Evolutionary conservation across 805 yeast genomes (phyloP), one percentile per base, ranked within the genome.

Genomic region (Candida qinlingensis): DNA sequence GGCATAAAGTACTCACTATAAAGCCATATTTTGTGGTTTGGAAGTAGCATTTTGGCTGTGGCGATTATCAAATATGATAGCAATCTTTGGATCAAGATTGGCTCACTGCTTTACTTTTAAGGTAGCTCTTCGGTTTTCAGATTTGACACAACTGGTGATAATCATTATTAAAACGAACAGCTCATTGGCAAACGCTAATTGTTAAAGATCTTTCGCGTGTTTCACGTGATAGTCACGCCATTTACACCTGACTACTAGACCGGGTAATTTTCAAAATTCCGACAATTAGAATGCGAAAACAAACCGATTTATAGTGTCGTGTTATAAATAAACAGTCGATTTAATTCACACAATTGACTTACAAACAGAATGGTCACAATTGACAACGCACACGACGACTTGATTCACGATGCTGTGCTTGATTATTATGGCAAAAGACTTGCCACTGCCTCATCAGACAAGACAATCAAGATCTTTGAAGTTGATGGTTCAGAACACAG

Each of bases 391-490:
- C 97, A 91, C 67, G 89, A 86, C 55, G 97, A 90, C 68, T 72
- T 89, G 62, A 88, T 90, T 61, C 99, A 94, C 68, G 99, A 94
- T 64, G 99, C 98, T 13, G 96, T 88, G 46, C 78, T 94, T 62
- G 99, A 94, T 67, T 94, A 92, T 74, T 94, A 94, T 65, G 99
- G 99, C 29, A 90, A 89, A 66, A 78, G 96, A 55, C 75, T 94
- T 51, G 99, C 99, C 45, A 92, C 98, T 3, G 89, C 96, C 63
- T 90, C 97, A 4, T 87, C 96, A 4, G 99, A 94, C 72, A 89
- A 88, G 64, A 86, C 96, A n/a, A 86, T 92, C 71, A 89, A 91
- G 71, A 83, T 94, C 49, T 94, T 89, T 67, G 96, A 91, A 57
- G 83, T 92, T 40, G 92, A 87, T 44, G 94, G 92, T 37, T 95